These are phyloP conservation scores for Protomyces pachydermus DNA, from an alignment of 1,139 yeast species.

Conservation along the genomic window DNA sequence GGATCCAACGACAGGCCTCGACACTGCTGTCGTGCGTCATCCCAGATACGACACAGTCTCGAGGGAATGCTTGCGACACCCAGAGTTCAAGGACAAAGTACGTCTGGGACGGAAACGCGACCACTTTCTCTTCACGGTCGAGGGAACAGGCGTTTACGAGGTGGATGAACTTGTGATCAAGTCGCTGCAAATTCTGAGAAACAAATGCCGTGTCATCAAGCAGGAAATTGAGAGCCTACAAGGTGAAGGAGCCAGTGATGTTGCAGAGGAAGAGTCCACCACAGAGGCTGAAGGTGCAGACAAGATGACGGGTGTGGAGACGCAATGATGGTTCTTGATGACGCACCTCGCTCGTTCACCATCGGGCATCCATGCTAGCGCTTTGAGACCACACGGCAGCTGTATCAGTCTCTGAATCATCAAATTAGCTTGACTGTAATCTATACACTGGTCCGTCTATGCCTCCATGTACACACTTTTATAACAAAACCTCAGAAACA, in stretches of 20 bases:
- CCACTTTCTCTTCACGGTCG: constrained; percentile 81
- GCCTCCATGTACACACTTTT: too few relatives aligned
- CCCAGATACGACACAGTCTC: constrained; percentile 94
- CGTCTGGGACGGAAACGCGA: constrained; percentile 86
- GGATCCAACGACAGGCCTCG: constrained; percentile 46
- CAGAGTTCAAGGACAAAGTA: constrained; percentile 82
- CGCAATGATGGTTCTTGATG: too few relatives aligned
- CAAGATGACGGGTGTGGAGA: neutral
- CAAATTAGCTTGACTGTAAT: too few relatives aligned
- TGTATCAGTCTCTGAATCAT: too few relatives aligned
- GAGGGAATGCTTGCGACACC: constrained; percentile 90
- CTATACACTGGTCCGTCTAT: too few relatives aligned
- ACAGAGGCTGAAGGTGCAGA: neutral
- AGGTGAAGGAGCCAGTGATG: constrained; percentile 4
- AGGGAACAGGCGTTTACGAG: constrained; percentile 92
- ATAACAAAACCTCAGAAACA: too few relatives aligned
- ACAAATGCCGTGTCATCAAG: constrained; percentile 53
- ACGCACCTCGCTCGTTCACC: too few relatives aligned
- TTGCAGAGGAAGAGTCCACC: neutral
- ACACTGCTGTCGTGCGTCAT: constrained; percentile 67
- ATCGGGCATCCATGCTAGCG: too few relatives aligned
- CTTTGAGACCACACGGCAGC: too few relatives aligned
- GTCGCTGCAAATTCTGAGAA: constrained; percentile 74
- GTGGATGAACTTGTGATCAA: constrained; percentile 94
- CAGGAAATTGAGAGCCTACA: constrained; percentile 14